A percentile compares a stretch with the other conserved stretches of the same genome.
Evolutionary conservation across 2,329 filamentous ascomycete species (phyloP).

Genomic region (Aspergillus sojae): DNA sequence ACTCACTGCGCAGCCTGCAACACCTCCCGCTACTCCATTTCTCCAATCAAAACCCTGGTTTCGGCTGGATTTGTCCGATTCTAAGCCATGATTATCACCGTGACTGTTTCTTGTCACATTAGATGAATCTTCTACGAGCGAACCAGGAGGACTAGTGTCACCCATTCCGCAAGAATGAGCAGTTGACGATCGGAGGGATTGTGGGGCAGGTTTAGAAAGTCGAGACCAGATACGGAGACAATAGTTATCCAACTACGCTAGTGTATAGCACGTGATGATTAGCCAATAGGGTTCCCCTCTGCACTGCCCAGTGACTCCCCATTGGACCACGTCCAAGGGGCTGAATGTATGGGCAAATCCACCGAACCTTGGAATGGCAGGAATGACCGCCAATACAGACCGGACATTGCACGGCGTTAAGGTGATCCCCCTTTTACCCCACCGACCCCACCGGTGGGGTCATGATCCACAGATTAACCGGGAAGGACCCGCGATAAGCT

Average conservation of each 20-base stretch:
- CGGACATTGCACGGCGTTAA: neutral
- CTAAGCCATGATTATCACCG: neutral
- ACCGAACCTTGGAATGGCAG: no score
- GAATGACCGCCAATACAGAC: neutral
- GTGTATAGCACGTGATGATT: no score
- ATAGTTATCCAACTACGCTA: no score
- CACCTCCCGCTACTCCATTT: slow-evolving; percentile 81
- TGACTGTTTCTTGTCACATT: neutral
- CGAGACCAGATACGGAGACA: no score
- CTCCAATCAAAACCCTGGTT: slow-evolving; percentile 32
- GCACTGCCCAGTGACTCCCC: no score
- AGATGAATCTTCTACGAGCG: neutral
- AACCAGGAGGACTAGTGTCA: neutral
- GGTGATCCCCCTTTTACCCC: neutral
- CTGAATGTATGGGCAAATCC: no score
- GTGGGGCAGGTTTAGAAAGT: no score
- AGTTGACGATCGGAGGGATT: neutral
- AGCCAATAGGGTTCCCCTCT: no score
- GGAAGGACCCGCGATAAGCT: no score
- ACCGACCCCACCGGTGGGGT: no score
- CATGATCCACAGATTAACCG: no score
- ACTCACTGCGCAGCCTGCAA: slow-evolving; percentile 89
- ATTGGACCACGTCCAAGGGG: no score
- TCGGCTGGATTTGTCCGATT: neutral
- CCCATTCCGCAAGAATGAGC: neutral